Evolutionary conservation across 495 filamentous ascomycete genomes (phyloP), one percentile per base, ranked within the genome.

Genomic region (Zalerion maritima): DNA sequence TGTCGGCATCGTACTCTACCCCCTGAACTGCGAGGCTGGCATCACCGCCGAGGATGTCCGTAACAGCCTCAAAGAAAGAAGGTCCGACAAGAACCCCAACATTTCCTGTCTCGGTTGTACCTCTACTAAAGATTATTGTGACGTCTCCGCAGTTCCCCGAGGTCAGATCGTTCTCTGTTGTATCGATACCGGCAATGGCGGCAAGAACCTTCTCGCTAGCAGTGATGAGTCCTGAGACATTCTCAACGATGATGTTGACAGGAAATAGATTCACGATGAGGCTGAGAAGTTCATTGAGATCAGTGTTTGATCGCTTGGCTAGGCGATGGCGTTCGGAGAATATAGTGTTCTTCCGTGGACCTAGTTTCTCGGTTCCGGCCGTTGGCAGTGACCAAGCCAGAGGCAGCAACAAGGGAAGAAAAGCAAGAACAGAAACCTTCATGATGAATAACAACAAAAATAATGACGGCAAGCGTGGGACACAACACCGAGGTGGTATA

Each of bases 61-160:
- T 17, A 12, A 77, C 37, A 8, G 61, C 50, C 1, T 57, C 47
- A 15, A 65, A 64, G 37, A 77, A 66, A 1, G 58, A 51, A 5
- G 70, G 70, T 2, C 68, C 68, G 25, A 58, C 58, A n/a, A 72
- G 38, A n/a, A 54, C 54, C 5, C 72, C 71, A 21, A 75, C 64
- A 42, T 72, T 53, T 9, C 67, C 68, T 6, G 56, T 35, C 41
- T 73, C 70, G 18, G 41, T 50, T 6, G 64, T 74, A 6, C 71
- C 70, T 19, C 71, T 62, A 6, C 70, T 70, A 32, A 68, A 75
- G 36, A 76, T 64, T 29, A 74, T 54, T 14, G 69, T 70, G 26
- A 71, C 40, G 12, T 47, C 35, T 23, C 55, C 49, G 46, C 67
- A 71, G 20, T 34, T 30, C 4, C 36, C 46, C n/a, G n/a, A n/a